phyloP scores from a whole-genome alignment of 1,139 yeast genomes.

The Pichia sp. region DNA sequence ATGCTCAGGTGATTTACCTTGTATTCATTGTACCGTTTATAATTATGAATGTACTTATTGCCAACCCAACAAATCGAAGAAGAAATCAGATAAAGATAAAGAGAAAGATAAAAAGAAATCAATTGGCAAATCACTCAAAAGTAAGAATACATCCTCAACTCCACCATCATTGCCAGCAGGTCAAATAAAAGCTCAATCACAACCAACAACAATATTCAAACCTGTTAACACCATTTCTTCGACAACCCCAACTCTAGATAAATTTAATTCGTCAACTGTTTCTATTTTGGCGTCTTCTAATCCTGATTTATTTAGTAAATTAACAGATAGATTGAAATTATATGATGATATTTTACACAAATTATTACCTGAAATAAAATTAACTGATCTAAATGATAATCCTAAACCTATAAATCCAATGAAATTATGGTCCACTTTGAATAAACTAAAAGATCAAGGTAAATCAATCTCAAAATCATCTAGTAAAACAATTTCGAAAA shows the following conservation, averaged over 20 bases:
- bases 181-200: no score
- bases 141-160: neutral
- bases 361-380: slow-evolving; percentile 27
- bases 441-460: slow-evolving; percentile 22
- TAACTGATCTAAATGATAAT: slow-evolving; percentile 28
- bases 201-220: neutral
- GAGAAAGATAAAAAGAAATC: neutral
- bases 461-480: slow-evolving; percentile 16
- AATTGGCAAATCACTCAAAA: neutral
- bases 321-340: slow-evolving; percentile 26
- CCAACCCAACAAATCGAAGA: slow-evolving; percentile 35
- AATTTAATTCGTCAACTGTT: slow-evolving; percentile 14
- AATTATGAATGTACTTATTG: slow-evolving; percentile 63
- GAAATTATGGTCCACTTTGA: slow-evolving; percentile 26
- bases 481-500: slow-evolving; percentile 21
- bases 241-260: neutral
- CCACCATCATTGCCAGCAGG: neutral
- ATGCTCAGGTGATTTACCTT: slow-evolving; percentile 84
- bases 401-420: slow-evolving; percentile 29
- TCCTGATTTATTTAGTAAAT: slow-evolving; percentile 24
- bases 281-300: slow-evolving; percentile 17
- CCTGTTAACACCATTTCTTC: neutral
- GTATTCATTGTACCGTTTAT: slow-evolving; percentile 86
- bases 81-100: slow-evolving; percentile 9
- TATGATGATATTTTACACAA: slow-evolving; percentile 29